Conservation (phyloP, 73 alveolate species). For the Paramecium pentaurelia region DNA sequence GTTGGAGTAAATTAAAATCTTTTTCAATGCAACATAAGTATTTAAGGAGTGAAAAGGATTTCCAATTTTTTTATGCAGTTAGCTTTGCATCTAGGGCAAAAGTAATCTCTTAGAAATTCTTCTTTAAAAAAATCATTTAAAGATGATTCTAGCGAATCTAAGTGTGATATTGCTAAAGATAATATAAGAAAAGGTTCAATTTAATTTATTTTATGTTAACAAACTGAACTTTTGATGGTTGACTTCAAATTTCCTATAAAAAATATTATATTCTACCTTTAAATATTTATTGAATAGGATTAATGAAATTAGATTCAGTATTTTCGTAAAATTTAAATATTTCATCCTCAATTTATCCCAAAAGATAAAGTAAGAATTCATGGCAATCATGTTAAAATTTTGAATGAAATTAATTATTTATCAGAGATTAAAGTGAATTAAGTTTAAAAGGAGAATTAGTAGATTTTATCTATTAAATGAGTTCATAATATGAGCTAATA, state of each 20-base stretch:
- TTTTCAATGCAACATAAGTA: neutral
- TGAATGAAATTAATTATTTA: neutral
- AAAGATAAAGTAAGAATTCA: neutral
- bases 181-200: neutral
- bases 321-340: neutral
- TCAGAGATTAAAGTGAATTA: neutral
- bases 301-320: neutral
- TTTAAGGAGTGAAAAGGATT: neutral
- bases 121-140: neutral
- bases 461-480: neutral
- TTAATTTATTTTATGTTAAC: neutral
- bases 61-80: neutral
- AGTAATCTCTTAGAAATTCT: neutral
- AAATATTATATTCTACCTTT: neutral
- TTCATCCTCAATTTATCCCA: conserved; percentile 8
- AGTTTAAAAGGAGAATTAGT: neutral
- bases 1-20: neutral
- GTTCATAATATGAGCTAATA: neutral
- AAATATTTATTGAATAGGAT: neutral
- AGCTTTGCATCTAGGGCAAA: neutral
- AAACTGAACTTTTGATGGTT: neutral
- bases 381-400: conserved; percentile 33
- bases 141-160: neutral
- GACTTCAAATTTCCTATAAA: neutral
- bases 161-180: neutral